Evolutionary conservation across 176 grass and related monocot genomes (phyloP).

Genomic region (Dactylis glomerata): DNA sequence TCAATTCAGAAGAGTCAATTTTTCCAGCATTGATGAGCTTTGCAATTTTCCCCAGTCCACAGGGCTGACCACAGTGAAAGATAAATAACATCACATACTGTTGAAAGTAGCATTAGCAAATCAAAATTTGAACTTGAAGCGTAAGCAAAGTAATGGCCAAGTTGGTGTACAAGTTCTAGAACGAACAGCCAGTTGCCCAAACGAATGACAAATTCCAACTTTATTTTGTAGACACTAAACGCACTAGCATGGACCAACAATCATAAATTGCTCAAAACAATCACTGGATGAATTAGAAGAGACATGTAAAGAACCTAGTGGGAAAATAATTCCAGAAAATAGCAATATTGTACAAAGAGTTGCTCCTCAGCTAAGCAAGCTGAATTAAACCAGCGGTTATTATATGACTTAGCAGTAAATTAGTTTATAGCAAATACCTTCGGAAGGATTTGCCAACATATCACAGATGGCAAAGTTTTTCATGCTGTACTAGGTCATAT

Average conservation of each 20-base stretch:
- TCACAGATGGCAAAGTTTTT: neutral
- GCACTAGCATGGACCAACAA: neutral
- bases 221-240: neutral
- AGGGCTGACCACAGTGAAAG: constrained; percentile 51
- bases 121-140: neutral
- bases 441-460: neutral
- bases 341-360: neutral
- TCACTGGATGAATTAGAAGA: neutral
- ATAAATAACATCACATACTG: constrained; percentile 18
- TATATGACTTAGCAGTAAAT: neutral
- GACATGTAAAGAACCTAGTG: neutral
- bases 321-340: neutral
- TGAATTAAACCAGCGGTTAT: neutral
- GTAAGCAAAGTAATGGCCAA: neutral
- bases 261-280: constrained; percentile 17
- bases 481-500: neutral
- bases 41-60: constrained; percentile 88
- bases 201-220: neutral
- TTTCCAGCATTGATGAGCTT: constrained; percentile 91
- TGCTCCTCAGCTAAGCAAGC: neutral
- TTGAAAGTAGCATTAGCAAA: neutral
- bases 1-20: constrained; percentile 87
- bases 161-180: neutral
- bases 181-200: neutral
- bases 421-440: neutral